Evolutionary conservation across 176 grass and related monocot genomes (phyloP).

Genomic region (Rhynchospora pubera): DNA sequence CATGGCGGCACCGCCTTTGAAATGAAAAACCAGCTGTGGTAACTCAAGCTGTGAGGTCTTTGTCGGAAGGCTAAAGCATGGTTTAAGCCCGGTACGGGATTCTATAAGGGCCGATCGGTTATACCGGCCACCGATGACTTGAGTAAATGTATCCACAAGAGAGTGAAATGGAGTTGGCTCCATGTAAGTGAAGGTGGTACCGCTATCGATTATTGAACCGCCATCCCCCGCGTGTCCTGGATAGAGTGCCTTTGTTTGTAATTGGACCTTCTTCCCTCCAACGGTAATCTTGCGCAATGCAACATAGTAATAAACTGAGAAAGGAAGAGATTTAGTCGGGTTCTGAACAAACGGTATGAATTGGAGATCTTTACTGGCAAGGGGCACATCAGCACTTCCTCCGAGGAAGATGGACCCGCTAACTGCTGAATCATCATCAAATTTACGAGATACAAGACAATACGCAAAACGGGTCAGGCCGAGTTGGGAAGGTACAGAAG

Average conservation of each 20-base stretch:
- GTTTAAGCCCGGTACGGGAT: slow-evolving; percentile 38
- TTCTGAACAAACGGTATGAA: slow-evolving; percentile 46
- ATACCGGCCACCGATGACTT: slow-evolving; percentile 34
- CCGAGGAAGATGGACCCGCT: slow-evolving; percentile 68
- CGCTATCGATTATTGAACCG: slow-evolving; percentile 77
- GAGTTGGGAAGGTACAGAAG: slow-evolving; percentile 59
- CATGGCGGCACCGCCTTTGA: slow-evolving; percentile 57
- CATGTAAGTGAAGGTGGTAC: slow-evolving; percentile 80
- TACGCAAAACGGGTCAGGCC: slow-evolving; percentile 53
- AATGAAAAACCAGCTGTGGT: slow-evolving; percentile 49
- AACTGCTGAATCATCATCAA: slow-evolving; percentile 54
- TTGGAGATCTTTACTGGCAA: neutral
- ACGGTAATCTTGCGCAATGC: slow-evolving; percentile 34
- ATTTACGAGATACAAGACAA: slow-evolving; percentile 74
- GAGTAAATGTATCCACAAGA: slow-evolving; percentile 25
- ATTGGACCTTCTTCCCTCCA: slow-evolving; percentile 39
- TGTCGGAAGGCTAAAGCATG: slow-evolving; percentile 59
- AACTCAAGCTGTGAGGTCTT: slow-evolving; percentile 31
- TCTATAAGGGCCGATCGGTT: slow-evolving; percentile 45
- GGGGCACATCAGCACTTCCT: neutral
- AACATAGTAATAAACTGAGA: slow-evolving; percentile 84
- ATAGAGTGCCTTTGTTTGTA: slow-evolving; percentile 33
- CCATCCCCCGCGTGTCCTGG: slow-evolving; percentile 28
- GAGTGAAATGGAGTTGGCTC: slow-evolving; percentile 49
- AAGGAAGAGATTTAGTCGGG: slow-evolving; percentile 21